Evolutionary conservation across 345 rosid genomes (phyloP), one percentile per base, ranked within the genome.

Genomic region (Corymbia maculata): DNA sequence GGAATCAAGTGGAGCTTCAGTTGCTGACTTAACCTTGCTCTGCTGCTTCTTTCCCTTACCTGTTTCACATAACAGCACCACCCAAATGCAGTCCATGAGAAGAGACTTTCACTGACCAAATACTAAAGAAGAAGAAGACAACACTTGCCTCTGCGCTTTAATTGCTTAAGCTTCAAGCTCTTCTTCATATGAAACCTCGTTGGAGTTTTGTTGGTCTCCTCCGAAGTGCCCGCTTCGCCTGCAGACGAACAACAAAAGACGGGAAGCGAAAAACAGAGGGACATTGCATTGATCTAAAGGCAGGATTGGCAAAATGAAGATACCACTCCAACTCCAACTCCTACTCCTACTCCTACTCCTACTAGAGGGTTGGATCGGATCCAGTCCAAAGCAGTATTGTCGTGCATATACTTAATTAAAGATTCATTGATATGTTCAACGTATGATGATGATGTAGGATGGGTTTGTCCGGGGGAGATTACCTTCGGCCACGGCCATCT

Each of bases 401-500:
- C 42, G 79, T 11, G 44, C 44, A 8, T 32, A 22, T 36, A 22
- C 59, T 55, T 55, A 9, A 4, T 8, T 55, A 36, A 55, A 55
- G 28, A 21, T 21, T 22, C 61, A 21, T 9, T 55, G 61, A 55
- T 59, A 24, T 24, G n/a, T 9, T 55, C 53, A 14, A 51, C 52
- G 52, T 13, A 51, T 51, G 52, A 51, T 13, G 15, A 55, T 55
- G 42, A 64, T 14, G 75, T 19, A n/a, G 75, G 75, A 64, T 64
- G 75, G 75, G 42, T n/a, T 64, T 14, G 32, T 13, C 75, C 42
- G 9, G 84, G 14, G 7, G 49, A 75, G 84, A 42, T 19, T 75
- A 94, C 94, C 96, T 88, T 93, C 93, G 87, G 95, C 93, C 87
- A 90, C 90, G 79, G 92, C 95, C 98, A 96, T 95, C 92, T 94